A percentile compares a stretch with the other conserved stretches of the same genome.
phyloP scores from a whole-genome alignment of 140 eudicot genomes.

The Stevia rebaudiana region DNA sequence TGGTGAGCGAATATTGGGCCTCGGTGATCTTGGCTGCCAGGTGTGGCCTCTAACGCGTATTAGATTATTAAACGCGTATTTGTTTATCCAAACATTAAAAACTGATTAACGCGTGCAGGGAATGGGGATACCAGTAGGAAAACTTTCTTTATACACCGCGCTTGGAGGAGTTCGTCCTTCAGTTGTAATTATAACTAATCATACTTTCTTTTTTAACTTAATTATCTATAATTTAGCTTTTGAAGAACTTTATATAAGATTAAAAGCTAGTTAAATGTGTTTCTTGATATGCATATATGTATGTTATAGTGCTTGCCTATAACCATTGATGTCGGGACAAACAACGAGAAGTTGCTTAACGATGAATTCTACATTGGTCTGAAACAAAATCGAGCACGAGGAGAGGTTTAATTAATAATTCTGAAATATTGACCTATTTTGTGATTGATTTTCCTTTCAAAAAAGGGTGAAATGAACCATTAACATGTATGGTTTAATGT shows the following conservation, averaged over 20 bases:
- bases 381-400: slow-evolving; percentile 78
- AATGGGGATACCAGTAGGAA: slow-evolving; percentile 94
- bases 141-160: slow-evolving; percentile 71
- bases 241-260: not conserved
- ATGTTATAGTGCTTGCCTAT: slow-evolving; percentile 70
- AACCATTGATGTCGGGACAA: slow-evolving; percentile 93
- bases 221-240: not conserved
- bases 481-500: not conserved
- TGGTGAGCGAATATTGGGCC: slow-evolving; percentile 82
- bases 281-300: not conserved
- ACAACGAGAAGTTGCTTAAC: slow-evolving; percentile 63
- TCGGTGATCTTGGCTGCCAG: slow-evolving; percentile 94
- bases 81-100: not conserved
- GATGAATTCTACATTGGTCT: slow-evolving; percentile 95
- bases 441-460: not conserved
- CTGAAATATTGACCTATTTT: not conserved
- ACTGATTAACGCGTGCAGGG: slow-evolving; percentile 34
- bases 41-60: slow-evolving; percentile 18
- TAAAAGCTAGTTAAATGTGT: slow-evolving; percentile 5
- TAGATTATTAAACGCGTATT: not conserved
- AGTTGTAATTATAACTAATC: slow-evolving; percentile 36
- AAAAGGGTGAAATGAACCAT: not conserved
- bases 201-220: not conserved
- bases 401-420: slow-evolving; percentile 38
- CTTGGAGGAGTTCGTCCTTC: slow-evolving; percentile 86